Evolutionary conservation across 257 asterid species (phyloP).

Genomic region (Gynochthodes officinalis): DNA sequence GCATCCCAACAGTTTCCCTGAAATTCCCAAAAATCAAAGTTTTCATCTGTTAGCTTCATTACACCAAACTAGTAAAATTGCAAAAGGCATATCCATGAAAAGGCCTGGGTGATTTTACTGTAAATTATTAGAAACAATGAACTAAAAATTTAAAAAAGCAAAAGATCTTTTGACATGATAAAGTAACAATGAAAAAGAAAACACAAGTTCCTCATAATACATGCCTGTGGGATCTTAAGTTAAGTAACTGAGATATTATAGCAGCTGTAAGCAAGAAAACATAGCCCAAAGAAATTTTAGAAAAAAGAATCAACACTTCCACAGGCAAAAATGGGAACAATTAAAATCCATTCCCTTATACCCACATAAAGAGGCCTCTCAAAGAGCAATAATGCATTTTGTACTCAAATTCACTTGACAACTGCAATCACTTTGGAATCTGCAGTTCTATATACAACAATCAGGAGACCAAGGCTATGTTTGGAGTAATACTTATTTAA

Average conservation of each 20-base stretch:
- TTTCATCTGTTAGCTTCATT: background rate
- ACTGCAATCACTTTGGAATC: background rate
- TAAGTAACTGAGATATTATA: background rate
- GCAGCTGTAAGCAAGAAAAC: background rate
- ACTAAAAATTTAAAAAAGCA: background rate
- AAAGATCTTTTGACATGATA: background rate
- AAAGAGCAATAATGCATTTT: background rate
- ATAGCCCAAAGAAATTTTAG: background rate
- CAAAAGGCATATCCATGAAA: background rate
- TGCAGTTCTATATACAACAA: background rate
- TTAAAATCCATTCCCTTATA: background rate
- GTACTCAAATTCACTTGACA: background rate
- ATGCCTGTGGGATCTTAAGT: background rate
- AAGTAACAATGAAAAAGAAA: background rate
- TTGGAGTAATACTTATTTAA: too few species aligned
- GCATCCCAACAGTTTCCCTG: slow-evolving; percentile 84
- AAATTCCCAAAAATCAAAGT: slow-evolving; percentile 16
- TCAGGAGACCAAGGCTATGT: background rate
- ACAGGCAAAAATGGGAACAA: background rate
- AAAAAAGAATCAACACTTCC: background rate
- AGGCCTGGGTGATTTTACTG: background rate
- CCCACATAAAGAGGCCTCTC: background rate
- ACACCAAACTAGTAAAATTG: background rate
- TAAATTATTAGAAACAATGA: background rate
- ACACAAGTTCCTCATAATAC: background rate